phyloP scores from a whole-genome alignment of 371 early-diverging fungal species.

The Mucor sp. region DNA sequence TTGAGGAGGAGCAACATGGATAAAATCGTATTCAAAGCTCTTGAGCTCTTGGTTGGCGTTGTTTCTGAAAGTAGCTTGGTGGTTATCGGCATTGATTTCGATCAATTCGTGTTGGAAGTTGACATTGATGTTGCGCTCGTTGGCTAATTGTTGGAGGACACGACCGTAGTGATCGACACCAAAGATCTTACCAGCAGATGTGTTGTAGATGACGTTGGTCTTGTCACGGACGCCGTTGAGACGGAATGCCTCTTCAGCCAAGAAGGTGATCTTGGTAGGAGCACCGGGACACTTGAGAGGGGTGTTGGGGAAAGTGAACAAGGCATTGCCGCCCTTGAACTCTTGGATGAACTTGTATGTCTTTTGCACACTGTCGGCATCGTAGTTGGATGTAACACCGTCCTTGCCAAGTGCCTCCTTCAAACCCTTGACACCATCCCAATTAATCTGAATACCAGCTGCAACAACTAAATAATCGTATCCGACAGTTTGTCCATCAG shows the following conservation, averaged over 20 bases:
- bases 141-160: constrained; percentile 67
- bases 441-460: constrained; percentile 81
- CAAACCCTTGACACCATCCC: constrained; percentile 80
- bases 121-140: constrained; percentile 69
- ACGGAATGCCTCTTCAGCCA: constrained; percentile 85
- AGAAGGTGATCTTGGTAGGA: constrained; percentile 89
- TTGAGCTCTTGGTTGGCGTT: constrained; percentile 58
- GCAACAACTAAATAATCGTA: constrained; percentile 91
- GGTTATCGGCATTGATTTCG: constrained; percentile 64
- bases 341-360: constrained; percentile 74
- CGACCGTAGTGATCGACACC: constrained; percentile 86
- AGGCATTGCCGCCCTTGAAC: constrained; percentile 82
- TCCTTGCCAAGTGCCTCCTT: constrained; percentile 77
- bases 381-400: constrained; percentile 86
- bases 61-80: constrained; percentile 74
- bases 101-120: constrained; percentile 75
- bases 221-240: constrained; percentile 69
- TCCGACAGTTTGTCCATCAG: constrained; percentile 68
- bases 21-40: constrained; percentile 73
- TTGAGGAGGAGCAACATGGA: constrained; percentile 92
- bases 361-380: constrained; percentile 72
- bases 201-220: constrained; percentile 72
- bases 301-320: constrained; percentile 90
- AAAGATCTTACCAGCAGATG: constrained; percentile 84
- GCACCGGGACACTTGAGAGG: constrained; percentile 94